Evolutionary conservation across 2,329 filamentous ascomycete species (phyloP).

Genomic region (Aspergillus uvarum): DNA sequence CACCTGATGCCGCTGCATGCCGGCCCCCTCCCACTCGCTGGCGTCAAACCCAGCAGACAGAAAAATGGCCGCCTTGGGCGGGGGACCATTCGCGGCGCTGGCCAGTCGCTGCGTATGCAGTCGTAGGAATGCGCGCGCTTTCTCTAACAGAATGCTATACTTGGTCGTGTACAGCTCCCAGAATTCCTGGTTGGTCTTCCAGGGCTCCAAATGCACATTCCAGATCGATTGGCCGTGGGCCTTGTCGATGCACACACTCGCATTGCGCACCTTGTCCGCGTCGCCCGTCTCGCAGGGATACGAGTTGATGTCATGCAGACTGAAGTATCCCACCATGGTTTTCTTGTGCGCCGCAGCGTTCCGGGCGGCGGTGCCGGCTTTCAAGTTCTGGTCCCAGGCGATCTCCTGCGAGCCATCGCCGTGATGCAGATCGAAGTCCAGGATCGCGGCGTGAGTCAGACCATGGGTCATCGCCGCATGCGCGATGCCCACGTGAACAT

Average conservation of each 20-base stretch:
- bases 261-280: constrained; percentile 86
- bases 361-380: constrained; percentile 62
- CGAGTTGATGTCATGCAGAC: constrained; percentile 96
- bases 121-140: constrained; percentile 74
- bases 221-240: constrained; percentile 92
- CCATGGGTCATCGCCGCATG: constrained; percentile 81
- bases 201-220: constrained; percentile 91
- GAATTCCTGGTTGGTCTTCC: constrained; percentile 80
- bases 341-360: constrained; percentile 77
- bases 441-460: constrained; percentile 88
- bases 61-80: constrained; percentile 84
- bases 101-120: constrained; percentile 67
- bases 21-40: constrained; percentile 85
- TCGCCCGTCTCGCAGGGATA: constrained; percentile 97
- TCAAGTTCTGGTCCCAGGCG: constrained; percentile 83
- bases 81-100: constrained; percentile 56
- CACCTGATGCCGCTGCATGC: constrained; percentile 94
- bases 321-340: constrained; percentile 90
- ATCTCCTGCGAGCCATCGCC: constrained; percentile 96
- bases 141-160: constrained; percentile 75
- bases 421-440: constrained; percentile 90
- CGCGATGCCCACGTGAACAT: constrained; percentile 94
- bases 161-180: constrained; percentile 82
- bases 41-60: constrained; percentile 96
- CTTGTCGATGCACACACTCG: constrained; percentile 90